These are phyloP conservation scores for Licmophora abbreviata DNA, from an alignment of 108 stramenopile species.

Conservation along the genomic window DNA sequence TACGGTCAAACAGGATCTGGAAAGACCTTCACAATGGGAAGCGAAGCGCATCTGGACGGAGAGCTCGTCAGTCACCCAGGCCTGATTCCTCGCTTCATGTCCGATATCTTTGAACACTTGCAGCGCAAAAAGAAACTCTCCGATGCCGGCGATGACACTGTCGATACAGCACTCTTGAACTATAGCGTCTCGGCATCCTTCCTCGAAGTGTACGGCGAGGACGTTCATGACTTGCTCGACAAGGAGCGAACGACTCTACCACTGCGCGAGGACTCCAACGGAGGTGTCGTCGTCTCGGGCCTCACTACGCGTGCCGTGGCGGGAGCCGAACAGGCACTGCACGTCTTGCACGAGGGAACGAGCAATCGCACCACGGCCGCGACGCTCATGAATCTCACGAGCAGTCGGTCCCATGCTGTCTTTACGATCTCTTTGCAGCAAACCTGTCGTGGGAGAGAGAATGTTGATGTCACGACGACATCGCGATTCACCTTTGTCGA, in stretches of 20 bases:
- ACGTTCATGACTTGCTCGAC: conserved; percentile 83
- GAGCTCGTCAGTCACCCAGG: conserved; percentile 52
- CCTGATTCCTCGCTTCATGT: conserved; percentile 85
- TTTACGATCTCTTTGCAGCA: conserved; percentile 64
- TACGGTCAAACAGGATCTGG: conserved; percentile 90
- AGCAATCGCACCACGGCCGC: conserved; percentile 87
- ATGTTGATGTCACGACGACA: conserved; percentile 56
- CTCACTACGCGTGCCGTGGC: conserved; percentile 36
- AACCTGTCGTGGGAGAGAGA: conserved; percentile 32
- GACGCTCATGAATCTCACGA: conserved; percentile 86
- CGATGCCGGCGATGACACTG: conserved; percentile 8
- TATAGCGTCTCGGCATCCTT: conserved; percentile 70
- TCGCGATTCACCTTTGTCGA: conserved; percentile 86
- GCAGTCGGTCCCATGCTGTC: conserved; percentile 76
- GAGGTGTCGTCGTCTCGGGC: conserved; percentile 55
- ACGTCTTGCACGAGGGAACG: conserved; percentile 81
- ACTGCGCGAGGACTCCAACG: conserved; percentile 69
- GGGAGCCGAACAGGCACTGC: conserved; percentile 42
- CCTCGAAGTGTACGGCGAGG: conserved; percentile 93
- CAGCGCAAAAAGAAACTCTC: conserved; percentile 33
- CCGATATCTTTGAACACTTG: conserved; percentile 66
- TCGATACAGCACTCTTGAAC: conserved; percentile 29
- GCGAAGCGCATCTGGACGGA: no score
- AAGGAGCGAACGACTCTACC: conserved; percentile 55
- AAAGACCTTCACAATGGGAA: conserved; percentile 84